A percentile compares a stretch with the other conserved stretches of the same genome.
Conservation (phyloP, 371 early-diverging fungal species). For the Chytridiales sp. region DNA sequence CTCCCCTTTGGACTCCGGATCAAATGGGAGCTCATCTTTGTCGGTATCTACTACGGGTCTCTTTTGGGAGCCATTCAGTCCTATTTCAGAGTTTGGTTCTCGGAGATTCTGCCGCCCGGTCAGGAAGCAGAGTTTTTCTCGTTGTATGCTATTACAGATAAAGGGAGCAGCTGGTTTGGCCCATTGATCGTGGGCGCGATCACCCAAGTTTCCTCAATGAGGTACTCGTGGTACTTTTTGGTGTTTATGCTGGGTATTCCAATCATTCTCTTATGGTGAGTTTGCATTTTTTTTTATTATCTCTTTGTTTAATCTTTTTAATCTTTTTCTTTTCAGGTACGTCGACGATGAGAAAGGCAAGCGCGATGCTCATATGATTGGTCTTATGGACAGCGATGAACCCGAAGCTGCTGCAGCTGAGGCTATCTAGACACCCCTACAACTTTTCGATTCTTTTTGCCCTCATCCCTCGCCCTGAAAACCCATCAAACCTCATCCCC, state of each 20-base stretch:
- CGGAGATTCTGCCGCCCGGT: slow-evolving; percentile 36
- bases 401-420: no score
- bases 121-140: slow-evolving; percentile 35
- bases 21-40: background rate
- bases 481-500: no score
- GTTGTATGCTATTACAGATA: slow-evolving; percentile 35
- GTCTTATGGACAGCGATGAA: no score
- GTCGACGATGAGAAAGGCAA: slow-evolving; percentile 2
- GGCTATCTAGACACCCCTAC: no score
- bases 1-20: slow-evolving; percentile 48
- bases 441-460: no score
- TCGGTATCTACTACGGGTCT: slow-evolving; percentile 50
- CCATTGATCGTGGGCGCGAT: slow-evolving; percentile 29
- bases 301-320: background rate
- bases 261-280: slow-evolving; percentile 8
- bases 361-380: background rate
- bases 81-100: slow-evolving; percentile 28
- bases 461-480: no score
- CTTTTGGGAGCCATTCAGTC: slow-evolving; percentile 57
- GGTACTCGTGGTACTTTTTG: slow-evolving; percentile 20
- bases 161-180: slow-evolving; percentile 29
- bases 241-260: slow-evolving; percentile 20
- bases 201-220: slow-evolving; percentile 20
- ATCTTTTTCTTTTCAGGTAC: slow-evolving; percentile 2
- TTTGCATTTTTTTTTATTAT: background rate